Base-by-base conservation (phyloP, 768 basidiomycete species). In the Calocybe cyanea region DNA sequence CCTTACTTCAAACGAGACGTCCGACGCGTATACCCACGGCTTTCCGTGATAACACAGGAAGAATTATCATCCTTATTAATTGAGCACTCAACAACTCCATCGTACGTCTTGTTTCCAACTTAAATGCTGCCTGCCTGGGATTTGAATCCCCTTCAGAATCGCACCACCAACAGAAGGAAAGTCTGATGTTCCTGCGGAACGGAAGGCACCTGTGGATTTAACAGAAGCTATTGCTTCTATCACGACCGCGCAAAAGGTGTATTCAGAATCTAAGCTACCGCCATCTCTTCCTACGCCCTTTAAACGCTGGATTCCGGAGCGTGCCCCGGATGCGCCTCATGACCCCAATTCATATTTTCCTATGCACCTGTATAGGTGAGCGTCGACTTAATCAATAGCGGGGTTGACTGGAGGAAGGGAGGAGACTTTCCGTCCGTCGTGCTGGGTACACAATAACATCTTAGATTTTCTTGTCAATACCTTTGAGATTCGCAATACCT, bases 1-100 rank as follows among this genome's bases (percentile, higher is more conserved):
- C 88, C 87, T 45, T 97, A 97, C 76, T 94, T 87, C 85, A 95
- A 95, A 67, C 88, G 93, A 50, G 93, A 96, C 68, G 88, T 94
- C 57, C 83, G 92, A 46, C 83, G 93, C 41, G 81, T 82, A 28
- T 96, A 93, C 65, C 92, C 93, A n/a, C 89, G 86, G 55, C 82
- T 92, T 21, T 93, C 92, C 2, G 82, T 91, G 15, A 75, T 97
- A 48, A 89, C 90, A 4, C 93, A 97, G 68, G 61, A 78, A 4
- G 84, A 93, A 57, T 70, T 96, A 19, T 85, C 93, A 0, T 69
- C 78, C 19, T 67, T 97, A 50, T 76, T 97, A 36, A 80, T 95
- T 49, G 81, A 92, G 45, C 88, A 92, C 48, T 85, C 89, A 5
- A 69, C 72, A 44, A 59, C 71, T 21, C 75, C 71, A 61, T 68